These are phyloP conservation scores for Plantago elongata DNA, from an alignment of 257 asterid genomes.

Conservation along the genomic window DNA sequence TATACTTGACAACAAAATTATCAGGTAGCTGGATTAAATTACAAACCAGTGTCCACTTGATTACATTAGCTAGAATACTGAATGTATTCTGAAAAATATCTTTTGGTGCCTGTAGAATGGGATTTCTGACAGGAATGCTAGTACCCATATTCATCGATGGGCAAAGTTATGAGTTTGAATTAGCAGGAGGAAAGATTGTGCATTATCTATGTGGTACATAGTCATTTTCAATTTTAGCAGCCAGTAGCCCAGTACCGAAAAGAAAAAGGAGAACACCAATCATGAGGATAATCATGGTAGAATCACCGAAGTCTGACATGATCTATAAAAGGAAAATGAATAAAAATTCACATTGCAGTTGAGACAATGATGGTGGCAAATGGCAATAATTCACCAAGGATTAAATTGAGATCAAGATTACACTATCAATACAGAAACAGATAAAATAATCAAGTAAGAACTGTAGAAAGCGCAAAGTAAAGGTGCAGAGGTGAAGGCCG, in stretches of 20 bases:
- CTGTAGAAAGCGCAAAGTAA: background rate
- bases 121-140: background rate
- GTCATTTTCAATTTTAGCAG: too few relatives aligned
- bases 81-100: background rate
- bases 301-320: too few relatives aligned
- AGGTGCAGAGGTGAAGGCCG: background rate
- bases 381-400: background rate
- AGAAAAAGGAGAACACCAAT: too few relatives aligned
- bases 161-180: background rate
- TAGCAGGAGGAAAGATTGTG: background rate
- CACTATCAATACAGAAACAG: conserved; percentile 1
- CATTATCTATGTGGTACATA: too few relatives aligned
- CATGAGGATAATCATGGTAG: too few relatives aligned
- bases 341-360: background rate
- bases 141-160: background rate
- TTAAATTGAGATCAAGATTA: conserved; percentile 1
- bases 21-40: conserved; percentile 1
- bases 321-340: too few relatives aligned
- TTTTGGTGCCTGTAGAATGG: background rate
- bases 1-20: background rate
- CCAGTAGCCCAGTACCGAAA: too few relatives aligned
- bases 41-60: conserved; percentile 1
- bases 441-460: background rate
- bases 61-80: background rate
- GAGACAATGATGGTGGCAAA: background rate